Percentiles rank a stretch among this genome's conserved stretches.
Evolutionary conservation across 2,329 filamentous ascomycete genomes (phyloP).

Genomic region (Diaporthe helianthi): DNA sequence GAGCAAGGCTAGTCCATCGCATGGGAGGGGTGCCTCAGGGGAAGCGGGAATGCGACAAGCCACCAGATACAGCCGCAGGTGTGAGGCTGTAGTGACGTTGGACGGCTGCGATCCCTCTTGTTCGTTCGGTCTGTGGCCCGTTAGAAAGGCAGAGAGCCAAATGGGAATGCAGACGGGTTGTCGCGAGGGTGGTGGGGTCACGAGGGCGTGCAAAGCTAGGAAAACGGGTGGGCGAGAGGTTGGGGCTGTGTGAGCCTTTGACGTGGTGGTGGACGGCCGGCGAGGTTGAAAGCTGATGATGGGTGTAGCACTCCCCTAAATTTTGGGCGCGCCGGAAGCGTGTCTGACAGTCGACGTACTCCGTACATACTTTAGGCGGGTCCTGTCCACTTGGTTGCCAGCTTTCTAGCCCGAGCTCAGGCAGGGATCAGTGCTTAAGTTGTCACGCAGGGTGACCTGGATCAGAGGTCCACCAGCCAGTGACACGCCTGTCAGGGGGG

Average conservation of each 20-base stretch:
- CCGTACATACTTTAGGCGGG: too few relatives aligned
- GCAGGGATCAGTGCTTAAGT: slow-evolving; percentile 14
- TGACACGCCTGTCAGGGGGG: slow-evolving; percentile 12
- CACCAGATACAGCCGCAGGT: slow-evolving; percentile 7
- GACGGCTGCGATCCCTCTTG: not conserved
- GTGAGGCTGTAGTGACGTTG: slow-evolving; percentile 13
- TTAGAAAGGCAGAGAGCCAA: not conserved
- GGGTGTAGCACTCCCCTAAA: slow-evolving; percentile 24
- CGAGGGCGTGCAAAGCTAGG: not conserved
- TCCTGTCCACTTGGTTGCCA: not conserved
- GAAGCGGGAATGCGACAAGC: not conserved
- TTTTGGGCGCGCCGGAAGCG: slow-evolving; percentile 30
- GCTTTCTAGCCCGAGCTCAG: slow-evolving; percentile 15
- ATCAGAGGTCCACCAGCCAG: not conserved
- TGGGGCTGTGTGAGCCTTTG: slow-evolving; percentile 3
- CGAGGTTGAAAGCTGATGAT: slow-evolving; percentile 23
- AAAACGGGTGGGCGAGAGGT: not conserved
- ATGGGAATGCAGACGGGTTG: not conserved
- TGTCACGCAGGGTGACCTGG: not conserved
- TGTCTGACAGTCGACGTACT: slow-evolving; percentile 28
- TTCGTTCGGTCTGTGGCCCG: slow-evolving; percentile 3
- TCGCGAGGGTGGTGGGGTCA: not conserved
- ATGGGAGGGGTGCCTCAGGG: slow-evolving; percentile 6
- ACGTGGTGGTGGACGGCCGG: not conserved
- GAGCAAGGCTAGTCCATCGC: slow-evolving; percentile 33